Conservation (phyloP, 2,329 filamentous ascomycete genomes). For the Fusarium torulosum region DNA sequence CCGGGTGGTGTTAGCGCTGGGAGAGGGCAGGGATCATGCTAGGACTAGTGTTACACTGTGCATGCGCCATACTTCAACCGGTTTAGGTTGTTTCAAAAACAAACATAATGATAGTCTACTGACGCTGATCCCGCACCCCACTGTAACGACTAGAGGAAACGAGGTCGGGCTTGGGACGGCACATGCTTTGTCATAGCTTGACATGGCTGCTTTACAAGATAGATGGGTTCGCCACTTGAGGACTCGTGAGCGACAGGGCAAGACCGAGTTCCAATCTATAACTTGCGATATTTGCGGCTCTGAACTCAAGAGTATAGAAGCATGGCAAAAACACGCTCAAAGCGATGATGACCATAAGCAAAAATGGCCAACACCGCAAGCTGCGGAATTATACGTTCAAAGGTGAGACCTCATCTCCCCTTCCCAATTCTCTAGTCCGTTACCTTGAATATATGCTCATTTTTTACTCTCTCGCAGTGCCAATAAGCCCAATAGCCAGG, state of each 20-base stretch:
- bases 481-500: constrained; percentile 1
- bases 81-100: no score
- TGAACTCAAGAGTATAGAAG: constrained; percentile 45
- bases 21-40: no score
- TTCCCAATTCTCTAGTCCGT: background rate
- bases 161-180: constrained; percentile 4
- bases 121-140: no score
- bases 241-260: constrained; percentile 27
- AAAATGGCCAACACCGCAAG: constrained; percentile 26
- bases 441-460: constrained; percentile 9
- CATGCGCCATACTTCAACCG: no score
- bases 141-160: no score
- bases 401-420: constrained; percentile 12
- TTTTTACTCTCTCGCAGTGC: constrained; percentile 1
- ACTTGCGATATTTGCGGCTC: constrained; percentile 38
- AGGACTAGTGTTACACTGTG: no score
- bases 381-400: constrained; percentile 26
- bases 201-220: constrained; percentile 29
- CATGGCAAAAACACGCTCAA: constrained; percentile 47
- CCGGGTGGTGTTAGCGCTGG: no score
- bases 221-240: constrained; percentile 40
- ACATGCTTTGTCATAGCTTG: constrained; percentile 21
- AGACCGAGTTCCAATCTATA: constrained; percentile 13
- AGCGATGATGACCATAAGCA: constrained; percentile 35
- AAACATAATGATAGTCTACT: no score